These are phyloP conservation scores for Thelephora ganbajun DNA, from an alignment of 768 basidiomycete genomes.

Conservation along the genomic window DNA sequence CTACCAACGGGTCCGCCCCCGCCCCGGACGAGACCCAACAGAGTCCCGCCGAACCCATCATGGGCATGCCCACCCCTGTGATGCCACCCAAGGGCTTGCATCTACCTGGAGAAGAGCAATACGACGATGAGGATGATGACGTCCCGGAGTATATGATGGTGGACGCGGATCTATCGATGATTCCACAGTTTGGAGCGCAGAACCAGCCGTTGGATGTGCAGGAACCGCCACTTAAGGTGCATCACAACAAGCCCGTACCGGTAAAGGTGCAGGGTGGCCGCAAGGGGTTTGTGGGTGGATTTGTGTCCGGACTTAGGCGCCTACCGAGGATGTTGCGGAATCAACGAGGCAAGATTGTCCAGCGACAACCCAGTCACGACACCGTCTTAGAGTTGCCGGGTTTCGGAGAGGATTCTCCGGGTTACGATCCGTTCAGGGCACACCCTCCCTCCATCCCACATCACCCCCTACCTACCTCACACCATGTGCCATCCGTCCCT, in stretches of 20 bases:
- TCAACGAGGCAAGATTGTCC: conserved; percentile 5
- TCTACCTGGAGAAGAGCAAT: not conserved
- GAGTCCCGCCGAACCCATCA: not conserved
- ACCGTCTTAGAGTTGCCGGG: not conserved
- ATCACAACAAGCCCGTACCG: not conserved
- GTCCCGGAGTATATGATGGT: not conserved
- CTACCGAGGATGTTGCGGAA: conserved; percentile 9
- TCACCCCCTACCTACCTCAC: too few species aligned
- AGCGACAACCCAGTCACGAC: conserved; percentile 5
- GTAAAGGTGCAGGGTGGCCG: conserved; percentile 4
- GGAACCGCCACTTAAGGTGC: too few species aligned
- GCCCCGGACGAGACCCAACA: not conserved
- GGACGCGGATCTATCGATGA: not conserved
- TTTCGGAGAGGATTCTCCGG: not conserved
- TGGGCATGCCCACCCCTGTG: not conserved
- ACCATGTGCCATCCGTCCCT: too few species aligned
- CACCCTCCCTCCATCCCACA: conserved; percentile 7
- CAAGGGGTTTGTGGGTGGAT: conserved; percentile 14
- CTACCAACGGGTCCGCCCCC: not conserved
- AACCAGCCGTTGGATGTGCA: too few species aligned
- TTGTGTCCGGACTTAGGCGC: conserved; percentile 9
- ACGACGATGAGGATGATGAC: not conserved
- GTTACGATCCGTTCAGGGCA: conserved; percentile 3
- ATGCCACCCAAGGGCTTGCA: not conserved
- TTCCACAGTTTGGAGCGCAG: not conserved